Conservation (phyloP, 805 yeast genomes). For the Cyberlindnera xishuangbannaensis region DNA sequence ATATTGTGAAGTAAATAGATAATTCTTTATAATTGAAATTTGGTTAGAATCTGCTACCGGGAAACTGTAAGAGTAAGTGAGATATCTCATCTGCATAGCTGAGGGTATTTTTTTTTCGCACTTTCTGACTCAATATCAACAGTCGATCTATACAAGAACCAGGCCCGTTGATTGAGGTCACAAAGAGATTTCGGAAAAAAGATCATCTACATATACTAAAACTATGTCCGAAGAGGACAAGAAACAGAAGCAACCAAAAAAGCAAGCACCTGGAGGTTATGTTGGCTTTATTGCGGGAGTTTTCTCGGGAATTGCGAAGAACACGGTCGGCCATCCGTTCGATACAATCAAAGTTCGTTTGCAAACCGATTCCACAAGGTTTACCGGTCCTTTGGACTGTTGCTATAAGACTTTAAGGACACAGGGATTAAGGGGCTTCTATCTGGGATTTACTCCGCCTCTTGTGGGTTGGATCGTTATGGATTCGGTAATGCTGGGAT, state of each 20-base stretch:
- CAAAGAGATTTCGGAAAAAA: too few species aligned
- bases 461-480: slow-evolving; percentile 88
- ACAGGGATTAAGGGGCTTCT: slow-evolving; percentile 77
- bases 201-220: too few species aligned
- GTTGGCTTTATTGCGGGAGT: slow-evolving; percentile 87
- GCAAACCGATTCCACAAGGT: slow-evolving; percentile 68
- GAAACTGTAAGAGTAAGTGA: too few species aligned
- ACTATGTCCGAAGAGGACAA: background rate
- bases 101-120: too few species aligned
- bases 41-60: too few species aligned
- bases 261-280: slow-evolving; percentile 23
- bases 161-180: too few species aligned
- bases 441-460: slow-evolving; percentile 91
- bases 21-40: too few species aligned
- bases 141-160: too few species aligned
- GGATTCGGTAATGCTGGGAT: slow-evolving; percentile 90
- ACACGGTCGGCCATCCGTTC: slow-evolving; percentile 89
- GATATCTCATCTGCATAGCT: too few species aligned
- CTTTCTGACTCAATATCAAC: too few species aligned
- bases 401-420: slow-evolving; percentile 60
- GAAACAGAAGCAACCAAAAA: background rate
- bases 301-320: slow-evolving; percentile 81
- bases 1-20: too few species aligned
- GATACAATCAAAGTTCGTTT: slow-evolving; percentile 85
- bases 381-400: slow-evolving; percentile 81